A percentile compares a stretch with the other conserved stretches of the same genome.
phyloP scores from a whole-genome alignment of 129 eudicot genomes.

The Pulicaria dysenterica region DNA sequence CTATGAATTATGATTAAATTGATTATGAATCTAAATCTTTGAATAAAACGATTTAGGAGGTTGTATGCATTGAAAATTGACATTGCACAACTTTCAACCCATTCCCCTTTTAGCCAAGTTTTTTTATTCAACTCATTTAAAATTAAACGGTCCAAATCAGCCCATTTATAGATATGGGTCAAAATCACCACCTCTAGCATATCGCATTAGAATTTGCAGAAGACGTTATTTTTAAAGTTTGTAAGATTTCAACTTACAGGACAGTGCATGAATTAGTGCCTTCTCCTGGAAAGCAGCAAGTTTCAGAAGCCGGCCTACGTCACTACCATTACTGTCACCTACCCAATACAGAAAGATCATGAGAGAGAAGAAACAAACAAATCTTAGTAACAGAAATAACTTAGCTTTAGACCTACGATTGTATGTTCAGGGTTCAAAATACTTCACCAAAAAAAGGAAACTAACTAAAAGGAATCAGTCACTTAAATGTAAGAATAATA shows the following conservation, averaged over 20 bases:
- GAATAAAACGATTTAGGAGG: not conserved
- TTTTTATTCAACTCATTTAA: not conserved
- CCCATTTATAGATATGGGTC: not conserved
- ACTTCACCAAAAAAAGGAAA: not conserved
- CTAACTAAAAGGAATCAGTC: not conserved
- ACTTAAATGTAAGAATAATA: not conserved
- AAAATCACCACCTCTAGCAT: constrained; percentile 1
- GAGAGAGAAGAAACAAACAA: not conserved
- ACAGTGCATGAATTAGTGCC: constrained; percentile 81
- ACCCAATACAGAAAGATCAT: constrained; percentile 12
- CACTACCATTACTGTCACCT: constrained; percentile 51
- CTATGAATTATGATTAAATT: not conserved
- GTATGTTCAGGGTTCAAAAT: not conserved
- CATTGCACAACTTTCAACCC: not conserved
- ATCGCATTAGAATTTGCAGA: constrained; percentile 8
- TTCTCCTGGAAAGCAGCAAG: constrained; percentile 88
- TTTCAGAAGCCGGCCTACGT: constrained; percentile 53
- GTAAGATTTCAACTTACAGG: constrained; percentile 57
- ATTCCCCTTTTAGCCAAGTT: not conserved
- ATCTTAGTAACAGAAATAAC: constrained; percentile 5
- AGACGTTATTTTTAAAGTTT: not conserved
- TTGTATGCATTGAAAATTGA: not conserved
- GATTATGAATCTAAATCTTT: not conserved
- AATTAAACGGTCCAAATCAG: not conserved
- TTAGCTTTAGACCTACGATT: not conserved